Conservation (phyloP, 2,329 filamentous ascomycete genomes). For the Stemphylium beticola region DNA sequence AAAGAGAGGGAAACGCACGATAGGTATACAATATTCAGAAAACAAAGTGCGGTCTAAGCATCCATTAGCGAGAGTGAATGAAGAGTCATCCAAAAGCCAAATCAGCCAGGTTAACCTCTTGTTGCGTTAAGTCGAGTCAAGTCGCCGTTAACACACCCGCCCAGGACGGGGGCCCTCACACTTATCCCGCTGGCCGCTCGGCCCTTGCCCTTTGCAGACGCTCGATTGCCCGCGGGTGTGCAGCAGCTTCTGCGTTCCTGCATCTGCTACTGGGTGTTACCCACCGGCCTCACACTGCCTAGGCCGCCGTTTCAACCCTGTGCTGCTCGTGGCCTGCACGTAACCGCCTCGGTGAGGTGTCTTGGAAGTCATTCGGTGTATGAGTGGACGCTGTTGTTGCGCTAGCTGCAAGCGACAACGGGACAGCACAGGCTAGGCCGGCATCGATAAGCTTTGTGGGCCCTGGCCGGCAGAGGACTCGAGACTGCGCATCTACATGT, state of each 20-base stretch:
- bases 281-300: constrained; percentile 24
- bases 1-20: constrained; percentile 13
- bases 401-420: constrained; percentile 19
- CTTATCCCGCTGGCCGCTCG: constrained; percentile 36
- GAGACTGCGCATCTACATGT: constrained; percentile 15
- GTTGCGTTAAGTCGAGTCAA: constrained; percentile 16
- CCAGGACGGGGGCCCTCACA: constrained; percentile 28
- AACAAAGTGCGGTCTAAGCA: constrained; percentile 27
- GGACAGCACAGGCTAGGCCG: constrained; percentile 25
- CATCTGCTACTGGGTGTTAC: constrained; percentile 41
- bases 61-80: constrained; percentile 32
- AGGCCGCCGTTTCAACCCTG: constrained; percentile 32
- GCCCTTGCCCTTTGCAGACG: constrained; percentile 12
- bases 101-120: constrained; percentile 21
- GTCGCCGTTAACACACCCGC: constrained; percentile 13
- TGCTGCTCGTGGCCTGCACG: constrained; percentile 37
- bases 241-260: constrained; percentile 34
- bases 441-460: constrained; percentile 28
- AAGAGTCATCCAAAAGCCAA: constrained; percentile 31
- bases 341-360: constrained; percentile 36
- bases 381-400: constrained; percentile 30
- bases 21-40: constrained; percentile 21
- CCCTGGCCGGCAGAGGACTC: constrained; percentile 20
- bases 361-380: constrained; percentile 27
- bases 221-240: constrained; percentile 5